phyloP scores from a whole-genome alignment of 2,329 filamentous ascomycete species.

The Fusarium subtropicale region DNA sequence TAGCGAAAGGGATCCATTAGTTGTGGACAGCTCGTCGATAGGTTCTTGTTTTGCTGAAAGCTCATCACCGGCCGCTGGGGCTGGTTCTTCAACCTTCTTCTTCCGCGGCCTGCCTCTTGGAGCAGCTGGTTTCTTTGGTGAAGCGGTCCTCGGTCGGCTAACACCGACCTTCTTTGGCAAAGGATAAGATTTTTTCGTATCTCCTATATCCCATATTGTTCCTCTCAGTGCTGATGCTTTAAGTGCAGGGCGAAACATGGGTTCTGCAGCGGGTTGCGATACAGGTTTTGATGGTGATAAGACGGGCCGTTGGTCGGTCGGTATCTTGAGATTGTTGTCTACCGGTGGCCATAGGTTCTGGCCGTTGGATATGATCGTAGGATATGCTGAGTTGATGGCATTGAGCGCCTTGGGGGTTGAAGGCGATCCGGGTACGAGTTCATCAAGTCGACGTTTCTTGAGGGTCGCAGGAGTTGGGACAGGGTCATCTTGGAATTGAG shows the following conservation, averaged over 20 bases:
- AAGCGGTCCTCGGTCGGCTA: constrained; percentile 31
- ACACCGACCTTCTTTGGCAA: constrained; percentile 43
- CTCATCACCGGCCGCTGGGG: constrained; percentile 5
- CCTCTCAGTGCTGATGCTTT: constrained; percentile 53
- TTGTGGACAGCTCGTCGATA: constrained; percentile 29
- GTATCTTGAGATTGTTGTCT: constrained; percentile 10
- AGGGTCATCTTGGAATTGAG: constrained; percentile 39
- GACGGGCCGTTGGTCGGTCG: constrained; percentile 4
- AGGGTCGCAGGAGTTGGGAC: constrained; percentile 45
- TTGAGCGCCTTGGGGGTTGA: constrained; percentile 49
- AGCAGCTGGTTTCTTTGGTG: constrained; percentile 42
- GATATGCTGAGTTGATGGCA: constrained; percentile 50
- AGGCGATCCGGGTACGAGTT: constrained; percentile 40
- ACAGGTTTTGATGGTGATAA: constrained; percentile 23
- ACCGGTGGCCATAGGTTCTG: constrained; percentile 29
- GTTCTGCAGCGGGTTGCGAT: constrained; percentile 27
- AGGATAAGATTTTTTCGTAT: constrained; percentile 27
- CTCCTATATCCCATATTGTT: constrained; percentile 54
- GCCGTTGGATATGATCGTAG: constrained; percentile 44
- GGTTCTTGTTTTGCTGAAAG: constrained; percentile 18
- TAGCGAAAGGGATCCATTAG: constrained; percentile 32
- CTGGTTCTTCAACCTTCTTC: constrained; percentile 33
- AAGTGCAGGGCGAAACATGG: constrained; percentile 50
- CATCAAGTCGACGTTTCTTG: constrained; percentile 52
- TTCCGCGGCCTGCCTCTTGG: constrained; percentile 41